A percentile compares a stretch with the other conserved stretches of the same genome.
phyloP scores from a whole-genome alignment of 2,329 filamentous ascomycete genomes.

The Fusarium verticillioides region DNA sequence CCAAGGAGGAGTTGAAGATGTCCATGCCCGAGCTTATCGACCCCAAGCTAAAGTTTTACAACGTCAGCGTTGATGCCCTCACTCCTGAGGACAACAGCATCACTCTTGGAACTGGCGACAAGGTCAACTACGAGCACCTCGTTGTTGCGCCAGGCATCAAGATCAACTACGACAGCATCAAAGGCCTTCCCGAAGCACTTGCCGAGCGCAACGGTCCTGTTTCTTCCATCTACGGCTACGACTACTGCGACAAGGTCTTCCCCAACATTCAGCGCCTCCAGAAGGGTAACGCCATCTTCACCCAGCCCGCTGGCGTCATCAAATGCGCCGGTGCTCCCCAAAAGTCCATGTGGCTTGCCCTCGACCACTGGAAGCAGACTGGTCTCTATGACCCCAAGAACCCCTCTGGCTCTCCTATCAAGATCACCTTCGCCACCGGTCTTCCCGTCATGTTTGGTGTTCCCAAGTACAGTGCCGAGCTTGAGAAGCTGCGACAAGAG shows the following conservation, averaged over 20 bases:
- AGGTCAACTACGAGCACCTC: conserved; percentile 71
- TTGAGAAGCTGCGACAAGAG: conserved; percentile 64
- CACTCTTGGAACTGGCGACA: conserved; percentile 65
- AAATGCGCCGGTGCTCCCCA: conserved; percentile 72
- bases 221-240: conserved; percentile 68
- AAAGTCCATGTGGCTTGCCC: conserved; percentile 71
- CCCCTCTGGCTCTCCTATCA: conserved; percentile 55
- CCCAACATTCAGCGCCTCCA: conserved; percentile 58
- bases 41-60: conserved; percentile 71
- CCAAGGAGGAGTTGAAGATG: conserved; percentile 66
- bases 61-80: conserved; percentile 61
- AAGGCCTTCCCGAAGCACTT: conserved; percentile 67
- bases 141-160: conserved; percentile 69
- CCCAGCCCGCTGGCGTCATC: conserved; percentile 66
- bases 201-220: conserved; percentile 59
- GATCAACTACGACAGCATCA: conserved; percentile 62
- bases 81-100: conserved; percentile 66
- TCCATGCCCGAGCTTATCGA: conserved; percentile 64
- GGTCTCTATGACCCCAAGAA: conserved; percentile 60
- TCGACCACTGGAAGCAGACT: conserved; percentile 66
- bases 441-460: conserved; percentile 69
- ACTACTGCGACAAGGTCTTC: conserved; percentile 65
- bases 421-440: conserved; percentile 66
- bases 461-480: conserved; percentile 66
- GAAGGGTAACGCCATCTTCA: conserved; percentile 67